Base-by-base conservation (phyloP, 1,284 basidiomycete genomes). In the Trichosporon faecale region DNA sequence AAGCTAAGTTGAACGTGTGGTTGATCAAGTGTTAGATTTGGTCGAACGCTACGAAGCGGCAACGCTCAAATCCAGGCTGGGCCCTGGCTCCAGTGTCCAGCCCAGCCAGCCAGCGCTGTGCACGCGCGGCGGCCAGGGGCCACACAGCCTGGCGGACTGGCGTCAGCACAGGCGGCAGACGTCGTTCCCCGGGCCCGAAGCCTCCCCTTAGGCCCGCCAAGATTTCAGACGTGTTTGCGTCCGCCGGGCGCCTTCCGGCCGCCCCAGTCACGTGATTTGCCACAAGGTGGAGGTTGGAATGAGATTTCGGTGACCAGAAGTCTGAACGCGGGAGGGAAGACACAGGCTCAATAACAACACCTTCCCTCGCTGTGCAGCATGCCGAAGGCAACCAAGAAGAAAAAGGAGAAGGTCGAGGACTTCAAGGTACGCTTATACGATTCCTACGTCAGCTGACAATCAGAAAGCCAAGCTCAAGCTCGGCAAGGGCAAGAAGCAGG, bases 391-490 rank as follows among this genome's bases (percentile, higher is more conserved):
- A 85, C 89, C 11, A 95, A 91, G 82, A 94, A 92, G 83, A 90
- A 89, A 80, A 93, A 90, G 80, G 93, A 91, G 73, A 94, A 92
- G 81, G 88, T 88, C 1, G 91, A 91, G n/a, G 94, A 96, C 82
- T 96, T 97, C 75, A 86, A 89, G 61, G 93, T 93, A 78, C 71
- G 85, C 78, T 11, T 2, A 33, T 21, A 16, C 2, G 2, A 18
- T 14, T 16, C 1, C 5, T 7, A 23, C 33, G 4, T 18, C 5
- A 37, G 35, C 68, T 68, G 37, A 60, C 29, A 12, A 0, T 0
- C 84, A 97, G 93, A 98, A 96, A 93, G 90, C 93, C 27, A 98
- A 93, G 82, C 87, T 96, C 63, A 98, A 97, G 84, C 91, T 99
- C 65, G 96, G 96, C 40, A 98, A 96, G 83, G 94, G 93, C 64